phyloP scores from a whole-genome alignment of 805 yeast genomes.

The Huiozyma sinensis region DNA sequence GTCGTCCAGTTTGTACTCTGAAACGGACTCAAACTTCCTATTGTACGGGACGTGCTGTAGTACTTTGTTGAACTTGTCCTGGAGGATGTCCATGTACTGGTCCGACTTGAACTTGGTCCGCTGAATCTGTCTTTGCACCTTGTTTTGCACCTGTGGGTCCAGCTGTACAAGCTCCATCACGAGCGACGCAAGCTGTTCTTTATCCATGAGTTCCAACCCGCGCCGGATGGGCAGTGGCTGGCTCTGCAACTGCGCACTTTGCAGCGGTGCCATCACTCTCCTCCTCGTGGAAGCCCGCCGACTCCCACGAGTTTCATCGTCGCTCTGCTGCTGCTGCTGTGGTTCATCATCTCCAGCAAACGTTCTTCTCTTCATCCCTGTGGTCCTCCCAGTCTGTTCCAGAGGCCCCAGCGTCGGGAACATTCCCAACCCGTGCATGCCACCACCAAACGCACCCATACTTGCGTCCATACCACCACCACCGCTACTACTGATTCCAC shows the following conservation, averaged over 20 bases:
- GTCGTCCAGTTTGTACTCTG: conserved; percentile 17
- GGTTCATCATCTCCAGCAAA: background rate
- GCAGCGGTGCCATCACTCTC: background rate
- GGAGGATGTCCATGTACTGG: conserved; percentile 14
- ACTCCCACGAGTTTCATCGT: too few species aligned
- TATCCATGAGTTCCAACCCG: conserved; percentile 26
- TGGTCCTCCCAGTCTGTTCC: too few species aligned
- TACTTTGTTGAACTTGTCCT: conserved; percentile 16
- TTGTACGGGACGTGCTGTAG: conserved; percentile 23
- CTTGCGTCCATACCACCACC: background rate
- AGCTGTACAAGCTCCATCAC: conserved; percentile 5
- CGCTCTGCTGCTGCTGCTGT: too few species aligned
- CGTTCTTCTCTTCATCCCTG: background rate
- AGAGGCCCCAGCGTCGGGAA: too few species aligned
- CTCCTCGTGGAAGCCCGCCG: too few species aligned
- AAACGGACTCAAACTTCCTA: conserved; percentile 6
- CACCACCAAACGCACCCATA: too few species aligned
- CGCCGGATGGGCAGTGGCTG: conserved; percentile 25
- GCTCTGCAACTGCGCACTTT: conserved; percentile 14
- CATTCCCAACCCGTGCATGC: too few species aligned
- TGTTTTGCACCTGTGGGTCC: conserved; percentile 16
- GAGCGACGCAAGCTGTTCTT: conserved; percentile 20
- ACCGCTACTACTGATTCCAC: background rate
- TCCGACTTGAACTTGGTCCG: conserved; percentile 14
- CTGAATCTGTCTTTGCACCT: conserved; percentile 1